Evolutionary conservation across 176 grass and related monocot species (phyloP).

Genomic region (Elaeis guineensis): DNA sequence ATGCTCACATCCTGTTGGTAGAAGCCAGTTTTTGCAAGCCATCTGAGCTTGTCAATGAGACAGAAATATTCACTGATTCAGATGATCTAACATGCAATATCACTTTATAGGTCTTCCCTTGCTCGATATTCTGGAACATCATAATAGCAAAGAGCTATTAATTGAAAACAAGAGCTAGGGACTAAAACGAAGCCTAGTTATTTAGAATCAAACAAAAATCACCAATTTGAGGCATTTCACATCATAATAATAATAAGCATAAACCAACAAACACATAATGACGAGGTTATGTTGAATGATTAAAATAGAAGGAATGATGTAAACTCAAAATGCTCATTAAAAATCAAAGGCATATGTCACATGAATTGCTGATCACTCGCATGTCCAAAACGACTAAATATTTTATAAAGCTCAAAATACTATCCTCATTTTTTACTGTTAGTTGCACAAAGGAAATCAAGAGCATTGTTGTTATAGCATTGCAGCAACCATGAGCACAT

Average conservation of each 20-base stretch:
- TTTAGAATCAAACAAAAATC: too few relatives aligned
- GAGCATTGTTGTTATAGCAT: background rate
- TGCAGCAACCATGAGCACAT: constrained; percentile 6
- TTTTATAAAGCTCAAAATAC: background rate
- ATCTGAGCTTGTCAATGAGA: constrained; percentile 53
- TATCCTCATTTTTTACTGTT: background rate
- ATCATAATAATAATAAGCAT: too few relatives aligned
- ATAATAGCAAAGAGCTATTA: constrained; percentile 19
- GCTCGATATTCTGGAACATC: constrained; percentile 69
- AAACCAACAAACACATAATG: too few relatives aligned
- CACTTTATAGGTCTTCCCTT: constrained; percentile 62
- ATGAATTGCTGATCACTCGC: background rate
- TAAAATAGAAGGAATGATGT: too few relatives aligned
- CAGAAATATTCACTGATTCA: constrained; percentile 26
- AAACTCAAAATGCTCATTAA: too few relatives aligned
- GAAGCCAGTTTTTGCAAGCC: constrained; percentile 54
- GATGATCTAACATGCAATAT: constrained; percentile 52
- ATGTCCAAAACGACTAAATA: too few relatives aligned
- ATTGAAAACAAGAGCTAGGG: too few relatives aligned
- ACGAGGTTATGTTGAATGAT: too few relatives aligned
- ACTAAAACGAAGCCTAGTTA: background rate
- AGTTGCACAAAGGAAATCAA: background rate
- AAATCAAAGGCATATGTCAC: background rate
- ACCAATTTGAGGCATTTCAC: too few relatives aligned
- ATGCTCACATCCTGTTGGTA: constrained; percentile 40